Evolutionary conservation across 371 early-diverging fungal genomes (phyloP), one percentile per base, ranked within the genome.

Genomic region (Rhizopus stolonifer): DNA sequence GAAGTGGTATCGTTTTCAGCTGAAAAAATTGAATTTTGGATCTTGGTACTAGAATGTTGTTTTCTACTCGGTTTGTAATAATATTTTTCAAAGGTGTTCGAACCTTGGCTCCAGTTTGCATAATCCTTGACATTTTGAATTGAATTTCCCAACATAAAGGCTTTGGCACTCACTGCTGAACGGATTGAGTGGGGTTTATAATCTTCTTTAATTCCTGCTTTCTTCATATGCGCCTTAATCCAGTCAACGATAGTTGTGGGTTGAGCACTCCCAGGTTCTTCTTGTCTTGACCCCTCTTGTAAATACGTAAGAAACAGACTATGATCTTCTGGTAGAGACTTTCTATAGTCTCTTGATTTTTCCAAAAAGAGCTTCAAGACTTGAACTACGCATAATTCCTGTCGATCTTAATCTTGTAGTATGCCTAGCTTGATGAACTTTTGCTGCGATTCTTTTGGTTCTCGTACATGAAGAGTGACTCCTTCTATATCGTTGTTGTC

Each of bases 361-460:
- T 22, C 7, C 22, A 23, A 14, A 22, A 36, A 24, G 2, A 4
- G n/a, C 21, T 13, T 10, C n/a, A 50, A 25, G 23, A 2, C 33
- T 24, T 23, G 6, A 17, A 50, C 36, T 3, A 38, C 15, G 29
- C 50, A 50, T 7, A 50, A 2, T 7, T 50, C 29, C 13, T 34
- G 36, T 34, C n/a, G 36, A 14, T 6, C n/a, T 6, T 34, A 4
- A 14, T 14, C 36, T 34, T 6, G 6, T n/a, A 34, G 3, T 14
- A 34, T 8, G 3, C 36, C 36, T n/a, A n/a, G n/a, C 13, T 34
- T 34, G 3, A 14, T 34, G 13, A 34, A 34, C n/a, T 34, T 34
- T 34, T 34, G 36, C 13, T 57, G 46, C 6, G 46, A 36, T 51
- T 57, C 51, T 39, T 57, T 51, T 0, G 50, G 51, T 36, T 26